A percentile compares a stretch with the other conserved stretches of the same genome.
Evolutionary conservation across 306 rosid genomes (phyloP).

Genomic region (Medicago arabica): DNA sequence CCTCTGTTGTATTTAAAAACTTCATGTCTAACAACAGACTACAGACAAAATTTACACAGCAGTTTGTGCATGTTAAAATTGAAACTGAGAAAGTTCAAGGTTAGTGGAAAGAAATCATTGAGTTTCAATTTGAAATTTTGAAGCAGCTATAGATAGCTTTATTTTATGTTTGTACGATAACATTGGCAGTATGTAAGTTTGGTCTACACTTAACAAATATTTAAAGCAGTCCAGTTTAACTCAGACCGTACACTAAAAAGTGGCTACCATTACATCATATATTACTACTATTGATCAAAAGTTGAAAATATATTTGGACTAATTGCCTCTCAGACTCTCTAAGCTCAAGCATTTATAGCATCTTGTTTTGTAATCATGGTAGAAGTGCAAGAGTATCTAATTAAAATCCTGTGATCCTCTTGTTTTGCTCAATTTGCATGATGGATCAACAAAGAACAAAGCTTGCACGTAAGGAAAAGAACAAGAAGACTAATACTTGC

Average conservation of each 20-base stretch:
- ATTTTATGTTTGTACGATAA: not conserved
- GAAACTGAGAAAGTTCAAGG: not conserved
- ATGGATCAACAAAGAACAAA: constrained; percentile 23
- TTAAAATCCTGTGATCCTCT: constrained; percentile 1
- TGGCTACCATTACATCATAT: too few relatives aligned
- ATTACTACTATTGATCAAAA: too few relatives aligned
- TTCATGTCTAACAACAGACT: not conserved
- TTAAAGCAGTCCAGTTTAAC: not conserved
- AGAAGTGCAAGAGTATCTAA: constrained; percentile 7
- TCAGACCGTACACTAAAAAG: too few relatives aligned
- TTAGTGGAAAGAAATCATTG: not conserved
- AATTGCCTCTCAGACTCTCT: too few relatives aligned
- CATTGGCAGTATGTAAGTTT: not conserved
- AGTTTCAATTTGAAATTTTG: constrained; percentile 26
- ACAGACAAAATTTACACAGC: not conserved
- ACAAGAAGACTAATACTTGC: constrained; percentile 14
- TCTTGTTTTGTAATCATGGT: constrained; percentile 1
- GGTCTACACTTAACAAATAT: constrained; percentile 4
- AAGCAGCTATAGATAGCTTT: constrained; percentile 9
- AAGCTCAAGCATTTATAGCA: not conserved
- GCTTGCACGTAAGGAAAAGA: not conserved
- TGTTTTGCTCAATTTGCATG: not conserved
- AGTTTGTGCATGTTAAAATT: not conserved
- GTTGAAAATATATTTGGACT: too few relatives aligned
- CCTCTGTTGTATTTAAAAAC: constrained; percentile 9